Conservation (phyloP, 2,329 filamentous ascomycete species). For the Alternaria dauci region DNA sequence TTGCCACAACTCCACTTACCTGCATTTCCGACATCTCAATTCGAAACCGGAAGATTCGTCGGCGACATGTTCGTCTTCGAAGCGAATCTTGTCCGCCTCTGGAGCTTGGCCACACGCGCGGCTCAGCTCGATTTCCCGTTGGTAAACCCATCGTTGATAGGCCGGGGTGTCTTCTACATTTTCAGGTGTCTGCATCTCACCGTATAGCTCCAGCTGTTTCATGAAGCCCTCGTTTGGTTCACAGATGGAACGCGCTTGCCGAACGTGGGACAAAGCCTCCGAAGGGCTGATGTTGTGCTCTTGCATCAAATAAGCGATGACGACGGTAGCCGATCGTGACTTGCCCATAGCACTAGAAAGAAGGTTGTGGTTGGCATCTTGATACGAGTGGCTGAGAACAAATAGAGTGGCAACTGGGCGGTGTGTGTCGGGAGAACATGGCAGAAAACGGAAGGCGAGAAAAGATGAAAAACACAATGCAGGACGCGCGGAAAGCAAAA, state of each 20-base stretch:
- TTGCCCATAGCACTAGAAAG: constrained; percentile 87
- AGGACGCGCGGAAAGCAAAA: constrained; percentile 35
- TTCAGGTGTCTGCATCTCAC: constrained; percentile 82
- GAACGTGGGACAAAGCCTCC: constrained; percentile 75
- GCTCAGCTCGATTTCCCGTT: constrained; percentile 70
- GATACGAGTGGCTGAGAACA: constrained; percentile 36
- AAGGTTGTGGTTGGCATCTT: constrained; percentile 45
- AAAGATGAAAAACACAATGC: constrained; percentile 25
- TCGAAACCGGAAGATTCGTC: constrained; percentile 61
- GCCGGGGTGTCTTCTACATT: constrained; percentile 72
- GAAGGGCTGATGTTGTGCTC: constrained; percentile 59
- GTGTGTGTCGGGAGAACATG: constrained; percentile 33
- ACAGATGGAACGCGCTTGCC: constrained; percentile 75
- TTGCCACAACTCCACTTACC: constrained; percentile 58
- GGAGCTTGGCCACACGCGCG: constrained; percentile 81
- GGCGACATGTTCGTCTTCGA: constrained; percentile 72
- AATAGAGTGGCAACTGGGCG: constrained; percentile 48
- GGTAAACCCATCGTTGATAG: constrained; percentile 83
- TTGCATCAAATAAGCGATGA: constrained; percentile 84
- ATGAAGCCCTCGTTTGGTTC: constrained; percentile 94
- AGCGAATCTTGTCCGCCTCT: constrained; percentile 76
- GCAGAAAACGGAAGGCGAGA: constrained; percentile 28
- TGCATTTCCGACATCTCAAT: constrained; percentile 90
- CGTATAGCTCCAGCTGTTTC: constrained; percentile 85
- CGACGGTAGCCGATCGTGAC: constrained; percentile 85